Evolutionary conservation across 2,329 filamentous ascomycete genomes (phyloP).

Genomic region (Juglanconis juglandina): DNA sequence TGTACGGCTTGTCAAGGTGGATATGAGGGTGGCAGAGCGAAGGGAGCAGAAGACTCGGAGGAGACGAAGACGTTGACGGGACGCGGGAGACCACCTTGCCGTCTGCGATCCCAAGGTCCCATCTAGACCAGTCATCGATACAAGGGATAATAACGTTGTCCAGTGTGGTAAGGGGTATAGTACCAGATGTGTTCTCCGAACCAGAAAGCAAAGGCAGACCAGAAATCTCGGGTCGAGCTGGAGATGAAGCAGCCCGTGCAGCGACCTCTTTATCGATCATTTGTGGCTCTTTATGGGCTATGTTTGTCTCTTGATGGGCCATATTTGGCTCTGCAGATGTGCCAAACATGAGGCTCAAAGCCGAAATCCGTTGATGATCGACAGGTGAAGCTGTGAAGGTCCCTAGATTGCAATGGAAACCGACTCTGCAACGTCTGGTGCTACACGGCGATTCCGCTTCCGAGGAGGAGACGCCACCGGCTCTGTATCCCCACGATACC

Average conservation of each 20-base stretch:
- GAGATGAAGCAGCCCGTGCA: not conserved
- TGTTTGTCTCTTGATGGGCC: too few species aligned
- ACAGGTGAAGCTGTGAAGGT: too few species aligned
- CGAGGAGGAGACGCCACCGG: too few species aligned
- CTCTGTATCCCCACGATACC: too few species aligned
- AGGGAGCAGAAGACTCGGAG: constrained; percentile 30
- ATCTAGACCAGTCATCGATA: not conserved
- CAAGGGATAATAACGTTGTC: constrained; percentile 9
- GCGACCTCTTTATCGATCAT: too few species aligned
- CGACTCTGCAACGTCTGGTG: too few species aligned
- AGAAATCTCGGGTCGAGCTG: not conserved
- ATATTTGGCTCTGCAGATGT: too few species aligned
- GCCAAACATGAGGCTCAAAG: too few species aligned
- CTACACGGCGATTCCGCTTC: too few species aligned
- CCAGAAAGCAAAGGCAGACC: too few species aligned
- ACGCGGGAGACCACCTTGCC: not conserved
- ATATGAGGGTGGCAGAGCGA: constrained; percentile 68
- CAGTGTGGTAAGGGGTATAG: not conserved
- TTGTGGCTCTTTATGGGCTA: too few species aligned
- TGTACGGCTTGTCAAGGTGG: constrained; percentile 66
- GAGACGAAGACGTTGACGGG: not conserved
- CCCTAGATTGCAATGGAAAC: too few species aligned
- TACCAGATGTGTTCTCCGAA: not conserved
- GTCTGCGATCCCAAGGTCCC: constrained; percentile 1
- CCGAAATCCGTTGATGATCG: not conserved